These are phyloP conservation scores for Eucalyptus marginata DNA, from an alignment of 345 rosid species.

Conservation along the genomic window DNA sequence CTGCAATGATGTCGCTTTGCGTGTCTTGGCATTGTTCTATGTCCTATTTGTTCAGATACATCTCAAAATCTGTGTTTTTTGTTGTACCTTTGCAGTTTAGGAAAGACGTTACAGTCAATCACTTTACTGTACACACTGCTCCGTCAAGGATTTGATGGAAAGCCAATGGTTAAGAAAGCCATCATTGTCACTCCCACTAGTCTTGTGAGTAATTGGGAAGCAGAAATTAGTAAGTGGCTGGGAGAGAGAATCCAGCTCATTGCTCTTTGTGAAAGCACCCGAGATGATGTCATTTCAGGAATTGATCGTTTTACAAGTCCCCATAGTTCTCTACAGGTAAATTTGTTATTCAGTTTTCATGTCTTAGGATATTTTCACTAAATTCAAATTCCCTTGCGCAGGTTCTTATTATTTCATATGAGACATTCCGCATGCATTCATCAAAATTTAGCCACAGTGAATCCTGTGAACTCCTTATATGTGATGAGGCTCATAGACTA, in stretches of 20 bases:
- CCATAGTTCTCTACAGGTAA: conserved; percentile 62
- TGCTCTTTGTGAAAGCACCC: conserved; percentile 92
- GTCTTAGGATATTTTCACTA: not conserved
- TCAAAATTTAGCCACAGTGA: conserved; percentile 62
- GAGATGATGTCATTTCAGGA: conserved; percentile 88
- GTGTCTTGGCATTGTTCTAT: not conserved
- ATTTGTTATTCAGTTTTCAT: not conserved
- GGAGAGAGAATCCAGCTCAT: conserved; percentile 82
- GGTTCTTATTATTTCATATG: conserved; percentile 94
- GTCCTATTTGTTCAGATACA: not conserved
- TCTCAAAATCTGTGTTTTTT: not conserved
- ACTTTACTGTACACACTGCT: conserved; percentile 84
- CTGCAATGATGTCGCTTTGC: not conserved
- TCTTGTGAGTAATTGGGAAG: conserved; percentile 99
- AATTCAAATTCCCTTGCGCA: conserved; percentile 5
- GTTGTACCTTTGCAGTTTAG: conserved; percentile 53
- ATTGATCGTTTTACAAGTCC: conserved; percentile 71
- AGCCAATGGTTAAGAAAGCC: conserved; percentile 87
- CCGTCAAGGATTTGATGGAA: conserved; percentile 85
- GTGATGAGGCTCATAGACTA: conserved; percentile 98
- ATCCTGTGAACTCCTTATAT: conserved; percentile 91
- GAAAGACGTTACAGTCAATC: conserved; percentile 96
- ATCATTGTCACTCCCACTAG: conserved; percentile 97
- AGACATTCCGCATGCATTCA: conserved; percentile 97
- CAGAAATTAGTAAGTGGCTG: conserved; percentile 92